phyloP scores from a whole-genome alignment of 2,329 filamentous ascomycete species.

The Claviceps citrina region DNA sequence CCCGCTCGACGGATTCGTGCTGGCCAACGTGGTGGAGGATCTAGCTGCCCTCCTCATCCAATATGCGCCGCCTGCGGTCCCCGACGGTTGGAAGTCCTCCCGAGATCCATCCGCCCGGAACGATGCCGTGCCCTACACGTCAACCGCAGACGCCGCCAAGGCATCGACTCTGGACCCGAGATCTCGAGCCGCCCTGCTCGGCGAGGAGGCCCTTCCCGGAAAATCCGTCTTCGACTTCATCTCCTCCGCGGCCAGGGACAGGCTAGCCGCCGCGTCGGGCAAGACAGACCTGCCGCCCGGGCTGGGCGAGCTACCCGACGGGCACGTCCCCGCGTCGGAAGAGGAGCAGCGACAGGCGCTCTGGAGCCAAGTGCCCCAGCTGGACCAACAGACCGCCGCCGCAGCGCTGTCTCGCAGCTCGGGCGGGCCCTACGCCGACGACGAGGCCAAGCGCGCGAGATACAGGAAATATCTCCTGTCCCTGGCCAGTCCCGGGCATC shows the following conservation, averaged over 20 bases:
- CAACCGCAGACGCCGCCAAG: conserved; percentile 64
- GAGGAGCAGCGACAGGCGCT: conserved; percentile 45
- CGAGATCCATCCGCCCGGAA: conserved; percentile 20
- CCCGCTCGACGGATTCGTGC: conserved; percentile 65
- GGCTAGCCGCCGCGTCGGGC: conserved; percentile 60
- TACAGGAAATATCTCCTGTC: conserved; percentile 73
- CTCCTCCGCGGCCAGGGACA: conserved; percentile 59
- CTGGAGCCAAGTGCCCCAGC: conserved; percentile 41
- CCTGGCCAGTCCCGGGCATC: conserved; percentile 32
- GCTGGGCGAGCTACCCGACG: conserved; percentile 55
- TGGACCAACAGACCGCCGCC: conserved; percentile 51
- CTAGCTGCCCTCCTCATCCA: conserved; percentile 15
- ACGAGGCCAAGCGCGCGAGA: conserved; percentile 61
- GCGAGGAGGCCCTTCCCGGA: conserved; percentile 61
- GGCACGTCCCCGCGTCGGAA: conserved; percentile 43
- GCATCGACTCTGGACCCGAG: conserved; percentile 60
- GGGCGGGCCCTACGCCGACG: conserved; percentile 65
- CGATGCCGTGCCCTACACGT: conserved; percentile 32
- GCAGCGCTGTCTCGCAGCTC: conserved; percentile 52
- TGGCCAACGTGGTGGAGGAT: conserved; percentile 39
- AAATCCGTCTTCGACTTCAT: conserved; percentile 96
- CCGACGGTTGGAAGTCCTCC: conserved; percentile 56
- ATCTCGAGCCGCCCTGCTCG: conserved; percentile 62
- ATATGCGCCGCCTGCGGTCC: conserved; percentile 53
- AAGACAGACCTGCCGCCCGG: conserved; percentile 64